Conservation (phyloP, 352 stramenopile species). For the Pythium phragmiticola region DNA sequence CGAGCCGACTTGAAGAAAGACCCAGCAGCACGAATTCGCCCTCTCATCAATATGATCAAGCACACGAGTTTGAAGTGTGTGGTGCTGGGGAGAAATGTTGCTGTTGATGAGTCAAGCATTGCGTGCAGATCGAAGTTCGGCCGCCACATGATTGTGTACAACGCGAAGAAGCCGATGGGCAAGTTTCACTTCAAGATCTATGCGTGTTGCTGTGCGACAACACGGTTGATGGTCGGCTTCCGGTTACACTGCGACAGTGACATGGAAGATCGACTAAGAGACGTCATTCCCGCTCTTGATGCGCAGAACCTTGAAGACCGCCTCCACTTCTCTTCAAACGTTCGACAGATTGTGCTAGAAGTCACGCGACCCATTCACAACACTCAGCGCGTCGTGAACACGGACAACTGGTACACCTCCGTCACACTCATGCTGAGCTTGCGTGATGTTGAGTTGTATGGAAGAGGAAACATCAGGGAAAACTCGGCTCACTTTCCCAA, state of each 20-base stretch:
- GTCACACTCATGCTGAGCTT: constrained; percentile 25
- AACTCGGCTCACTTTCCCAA: constrained; percentile 28
- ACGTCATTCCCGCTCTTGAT: neutral
- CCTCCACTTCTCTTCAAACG: constrained; percentile 10
- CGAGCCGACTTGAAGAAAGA: constrained; percentile 13
- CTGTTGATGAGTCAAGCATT: constrained; percentile 33
- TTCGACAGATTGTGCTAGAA: constrained; percentile 32
- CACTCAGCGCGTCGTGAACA: constrained; percentile 28
- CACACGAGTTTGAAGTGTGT: constrained; percentile 28
- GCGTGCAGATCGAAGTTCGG: constrained; percentile 32
- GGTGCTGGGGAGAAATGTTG: constrained; percentile 27
- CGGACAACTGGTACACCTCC: constrained; percentile 39
- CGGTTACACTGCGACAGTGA: constrained; percentile 28
- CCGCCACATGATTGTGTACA: constrained; percentile 32
- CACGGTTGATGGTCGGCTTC: constrained; percentile 32
- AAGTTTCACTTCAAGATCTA: constrained; percentile 43
- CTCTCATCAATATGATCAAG: constrained; percentile 32
- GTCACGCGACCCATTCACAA: constrained; percentile 28
- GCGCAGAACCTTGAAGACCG: neutral
- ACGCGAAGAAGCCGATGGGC: constrained; percentile 31
- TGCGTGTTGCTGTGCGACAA: constrained; percentile 30
- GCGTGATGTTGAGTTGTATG: constrained; percentile 28
- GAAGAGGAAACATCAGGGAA: constrained; percentile 24
- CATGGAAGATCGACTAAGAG: constrained; percentile 24
- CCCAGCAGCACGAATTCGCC: constrained; percentile 24